A percentile compares a stretch with the other conserved stretches of the same genome.
Evolutionary conservation across 2,329 filamentous ascomycete genomes (phyloP).

Genomic region (Trichoderma sp.): DNA sequence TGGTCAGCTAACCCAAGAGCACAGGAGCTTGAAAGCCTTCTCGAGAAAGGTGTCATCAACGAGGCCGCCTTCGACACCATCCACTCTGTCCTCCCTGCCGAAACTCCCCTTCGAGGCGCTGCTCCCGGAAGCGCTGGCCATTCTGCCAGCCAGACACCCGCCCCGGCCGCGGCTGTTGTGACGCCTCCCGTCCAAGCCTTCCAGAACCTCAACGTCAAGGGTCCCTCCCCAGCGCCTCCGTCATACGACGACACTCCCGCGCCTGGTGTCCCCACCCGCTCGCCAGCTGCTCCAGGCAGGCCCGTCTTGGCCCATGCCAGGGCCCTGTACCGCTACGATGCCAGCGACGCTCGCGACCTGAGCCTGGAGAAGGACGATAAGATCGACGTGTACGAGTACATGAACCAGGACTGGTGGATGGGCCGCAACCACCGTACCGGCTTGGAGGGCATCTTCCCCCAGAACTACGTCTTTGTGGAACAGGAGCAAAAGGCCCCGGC

Average conservation of each 20-base stretch:
- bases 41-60: conserved; percentile 78
- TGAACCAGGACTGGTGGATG: conserved; percentile 98
- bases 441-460: conserved; percentile 91
- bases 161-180: conserved; percentile 32
- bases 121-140: conserved; percentile 34
- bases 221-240: conserved; percentile 48
- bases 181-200: conserved; percentile 43
- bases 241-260: conserved; percentile 54
- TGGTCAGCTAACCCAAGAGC: conserved; percentile 20
- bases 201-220: conserved; percentile 44
- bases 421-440: conserved; percentile 82
- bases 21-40: conserved; percentile 87
- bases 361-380: conserved; percentile 78
- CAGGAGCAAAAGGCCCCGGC: conserved; percentile 52
- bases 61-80: conserved; percentile 75
- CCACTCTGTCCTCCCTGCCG: conserved; percentile 70
- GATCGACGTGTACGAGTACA: conserved; percentile 82
- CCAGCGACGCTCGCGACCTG: conserved; percentile 78
- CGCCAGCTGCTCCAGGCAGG: conserved; percentile 40
- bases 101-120: conserved; percentile 54
- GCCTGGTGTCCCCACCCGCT: conserved; percentile 45
- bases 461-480: conserved; percentile 79
- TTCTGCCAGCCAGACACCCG: conserved; percentile 37
- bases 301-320: conserved; percentile 71
- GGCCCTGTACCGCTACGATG: conserved; percentile 82